phyloP scores from a whole-genome alignment of 176 grass and related monocot species.

The Oropetium thomaeum region DNA sequence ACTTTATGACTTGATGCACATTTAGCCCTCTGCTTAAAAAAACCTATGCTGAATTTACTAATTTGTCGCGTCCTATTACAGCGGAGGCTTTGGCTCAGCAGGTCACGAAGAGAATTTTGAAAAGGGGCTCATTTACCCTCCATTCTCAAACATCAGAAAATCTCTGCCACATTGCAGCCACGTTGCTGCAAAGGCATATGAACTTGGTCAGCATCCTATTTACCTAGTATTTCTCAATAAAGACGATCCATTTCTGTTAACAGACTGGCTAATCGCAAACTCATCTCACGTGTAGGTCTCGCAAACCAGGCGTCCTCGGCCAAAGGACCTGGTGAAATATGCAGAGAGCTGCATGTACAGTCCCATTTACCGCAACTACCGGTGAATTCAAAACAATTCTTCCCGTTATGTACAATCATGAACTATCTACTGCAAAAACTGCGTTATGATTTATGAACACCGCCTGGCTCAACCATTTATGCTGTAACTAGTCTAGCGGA shows the following conservation, averaged over 20 bases:
- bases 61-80: slow-evolving; percentile 28
- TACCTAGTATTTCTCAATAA: neutral
- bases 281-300: slow-evolving; percentile 37
- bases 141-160: slow-evolving; percentile 86
- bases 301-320: slow-evolving; percentile 61
- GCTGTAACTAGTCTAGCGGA: neutral
- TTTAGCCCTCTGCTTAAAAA: neutral
- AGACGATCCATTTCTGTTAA: neutral
- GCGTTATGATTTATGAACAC: neutral
- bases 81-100: slow-evolving; percentile 84
- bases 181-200: slow-evolving; percentile 84
- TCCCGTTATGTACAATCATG: slow-evolving; percentile 6
- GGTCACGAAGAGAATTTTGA: slow-evolving; percentile 64
- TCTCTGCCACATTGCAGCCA: slow-evolving; percentile 84
- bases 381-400: slow-evolving; percentile 30
- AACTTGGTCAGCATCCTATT: slow-evolving; percentile 54
- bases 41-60: neutral
- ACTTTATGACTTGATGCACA: neutral
- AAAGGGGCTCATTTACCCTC: slow-evolving; percentile 77
- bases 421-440: neutral
- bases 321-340: slow-evolving; percentile 64
- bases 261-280: slow-evolving; percentile 6
- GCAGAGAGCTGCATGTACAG: slow-evolving; percentile 92
- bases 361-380: slow-evolving; percentile 66
- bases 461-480: neutral